Conservation (phyloP, 2,329 filamentous ascomycete genomes). For the Shiraia sp. region DNA sequence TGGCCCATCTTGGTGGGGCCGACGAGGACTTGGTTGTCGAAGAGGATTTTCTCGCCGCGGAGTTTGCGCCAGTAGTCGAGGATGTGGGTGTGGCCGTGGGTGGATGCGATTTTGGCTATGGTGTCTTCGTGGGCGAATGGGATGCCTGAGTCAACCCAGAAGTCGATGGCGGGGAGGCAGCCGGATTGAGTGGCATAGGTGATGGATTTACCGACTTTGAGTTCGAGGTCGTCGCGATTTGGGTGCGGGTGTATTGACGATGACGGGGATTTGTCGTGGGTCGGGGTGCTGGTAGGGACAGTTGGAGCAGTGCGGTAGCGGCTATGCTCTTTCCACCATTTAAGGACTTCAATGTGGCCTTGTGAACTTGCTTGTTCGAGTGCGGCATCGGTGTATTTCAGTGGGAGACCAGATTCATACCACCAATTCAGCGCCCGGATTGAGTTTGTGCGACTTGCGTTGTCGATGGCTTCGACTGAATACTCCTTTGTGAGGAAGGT, state of each 20-base stretch:
- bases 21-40: constrained; percentile 81
- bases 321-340: constrained; percentile 87
- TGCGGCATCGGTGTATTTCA: constrained; percentile 84
- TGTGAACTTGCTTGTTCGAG: constrained; percentile 85
- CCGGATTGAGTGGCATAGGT: constrained; percentile 83
- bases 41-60: constrained; percentile 76
- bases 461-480: constrained; percentile 80
- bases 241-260: neutral
- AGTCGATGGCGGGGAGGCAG: constrained; percentile 74
- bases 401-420: constrained; percentile 76
- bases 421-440: constrained; percentile 89
- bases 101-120: constrained; percentile 81
- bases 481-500: constrained; percentile 88
- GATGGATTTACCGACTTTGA: constrained; percentile 84
- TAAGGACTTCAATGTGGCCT: constrained; percentile 81
- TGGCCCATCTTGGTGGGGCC: constrained; percentile 87
- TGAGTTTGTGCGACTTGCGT: constrained; percentile 83
- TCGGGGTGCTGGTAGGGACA: constrained; percentile 10
- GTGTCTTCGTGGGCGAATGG: constrained; percentile 78
- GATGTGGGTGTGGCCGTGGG: constrained; percentile 81
- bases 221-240: constrained; percentile 47
- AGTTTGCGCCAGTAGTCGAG: constrained; percentile 80
- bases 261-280: constrained; percentile 12
- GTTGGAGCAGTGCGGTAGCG: constrained; percentile 43
- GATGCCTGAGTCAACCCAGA: constrained; percentile 85